Evolutionary conservation across 2,329 filamentous ascomycete species (phyloP).

Genomic region (Fonsecaea pedrosoi): DNA sequence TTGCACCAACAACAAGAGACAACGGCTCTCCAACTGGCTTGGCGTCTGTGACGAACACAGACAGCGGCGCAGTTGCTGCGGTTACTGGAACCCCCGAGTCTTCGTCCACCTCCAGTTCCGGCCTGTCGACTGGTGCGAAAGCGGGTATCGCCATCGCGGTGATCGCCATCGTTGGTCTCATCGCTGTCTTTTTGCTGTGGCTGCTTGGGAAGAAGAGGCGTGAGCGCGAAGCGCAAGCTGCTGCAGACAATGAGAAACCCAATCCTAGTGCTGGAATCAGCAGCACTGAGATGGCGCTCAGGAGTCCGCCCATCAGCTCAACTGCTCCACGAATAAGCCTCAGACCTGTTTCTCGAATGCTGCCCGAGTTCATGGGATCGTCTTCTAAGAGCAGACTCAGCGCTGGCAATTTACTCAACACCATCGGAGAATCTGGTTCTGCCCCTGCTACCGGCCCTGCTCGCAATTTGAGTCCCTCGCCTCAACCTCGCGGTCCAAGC

Average conservation of each 20-base stretch:
- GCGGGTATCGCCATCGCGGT: conserved; percentile 87
- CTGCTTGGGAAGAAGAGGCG: conserved; percentile 75
- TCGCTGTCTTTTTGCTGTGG: conserved; percentile 74
- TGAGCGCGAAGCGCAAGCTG: conserved; percentile 56
- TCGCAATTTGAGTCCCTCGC: conserved; percentile 26
- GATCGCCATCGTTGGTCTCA: conserved; percentile 69
- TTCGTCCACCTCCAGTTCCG: conserved; percentile 34
- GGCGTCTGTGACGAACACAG: conserved; percentile 15
- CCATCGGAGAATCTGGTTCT: conserved; percentile 35
- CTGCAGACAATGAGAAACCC: conserved; percentile 69
- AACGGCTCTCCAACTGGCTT: conserved; percentile 30
- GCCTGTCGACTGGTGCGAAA: conserved; percentile 61
- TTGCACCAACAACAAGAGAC: conserved; percentile 26
- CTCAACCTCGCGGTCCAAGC: conserved; percentile 31
- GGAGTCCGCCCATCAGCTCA: conserved; percentile 48
- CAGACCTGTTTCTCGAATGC: conserved; percentile 82
- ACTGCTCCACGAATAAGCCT: conserved; percentile 82
- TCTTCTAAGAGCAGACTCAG: conserved; percentile 41
- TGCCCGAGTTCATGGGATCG: conserved; percentile 66
- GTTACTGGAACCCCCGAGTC: conserved; percentile 33
- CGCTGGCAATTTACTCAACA: conserved; percentile 39
- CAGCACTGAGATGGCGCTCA: conserved; percentile 46
- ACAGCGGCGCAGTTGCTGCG: conserved; percentile 26
- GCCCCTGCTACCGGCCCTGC: conserved; percentile 13
- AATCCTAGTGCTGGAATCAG: conserved; percentile 44